A percentile compares a stretch with the other conserved stretches of the same genome.
phyloP scores from a whole-genome alignment of 768 basidiomycete species.

The Roridomyces roridus region DNA sequence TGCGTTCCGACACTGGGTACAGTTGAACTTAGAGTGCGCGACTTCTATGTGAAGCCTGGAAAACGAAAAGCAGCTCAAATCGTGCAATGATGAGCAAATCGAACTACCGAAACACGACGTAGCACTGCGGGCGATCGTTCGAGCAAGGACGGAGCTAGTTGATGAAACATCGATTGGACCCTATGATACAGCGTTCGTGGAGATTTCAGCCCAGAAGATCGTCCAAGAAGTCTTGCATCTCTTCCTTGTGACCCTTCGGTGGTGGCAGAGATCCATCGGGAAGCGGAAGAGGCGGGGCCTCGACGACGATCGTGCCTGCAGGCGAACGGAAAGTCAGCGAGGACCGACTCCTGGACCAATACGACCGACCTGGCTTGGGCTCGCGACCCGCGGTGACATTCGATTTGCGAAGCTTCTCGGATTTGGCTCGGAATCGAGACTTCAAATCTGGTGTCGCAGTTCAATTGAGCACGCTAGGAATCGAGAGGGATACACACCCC shows the following conservation, averaged over 20 bases:
- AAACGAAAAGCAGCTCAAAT: no score
- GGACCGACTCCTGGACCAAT: constrained; percentile 14
- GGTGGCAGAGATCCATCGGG: constrained; percentile 31
- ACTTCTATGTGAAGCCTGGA: no score
- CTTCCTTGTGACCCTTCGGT: constrained; percentile 51
- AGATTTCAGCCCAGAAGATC: constrained; percentile 63
- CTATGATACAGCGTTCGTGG: no score
- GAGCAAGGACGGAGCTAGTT: no score
- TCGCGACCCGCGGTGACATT: constrained; percentile 37
- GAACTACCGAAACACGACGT: no score
- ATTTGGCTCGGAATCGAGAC: constrained; percentile 60
- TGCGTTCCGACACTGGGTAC: no score
- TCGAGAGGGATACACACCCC: constrained; percentile 53
- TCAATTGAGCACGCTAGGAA: not conserved
- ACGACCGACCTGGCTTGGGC: constrained; percentile 38
- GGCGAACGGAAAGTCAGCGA: no score
- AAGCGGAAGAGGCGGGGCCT: constrained; percentile 62
- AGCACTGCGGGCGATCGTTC: no score
- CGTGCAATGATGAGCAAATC: no score
- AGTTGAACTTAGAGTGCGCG: no score
- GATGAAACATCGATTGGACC: no score
- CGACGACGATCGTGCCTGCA: constrained; percentile 24
- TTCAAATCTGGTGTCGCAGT: constrained; percentile 57
- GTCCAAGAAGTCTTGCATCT: constrained; percentile 78
- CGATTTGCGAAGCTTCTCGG: constrained; percentile 46